phyloP scores from a whole-genome alignment of 345 rosid genomes.

The Populus simonii region DNA sequence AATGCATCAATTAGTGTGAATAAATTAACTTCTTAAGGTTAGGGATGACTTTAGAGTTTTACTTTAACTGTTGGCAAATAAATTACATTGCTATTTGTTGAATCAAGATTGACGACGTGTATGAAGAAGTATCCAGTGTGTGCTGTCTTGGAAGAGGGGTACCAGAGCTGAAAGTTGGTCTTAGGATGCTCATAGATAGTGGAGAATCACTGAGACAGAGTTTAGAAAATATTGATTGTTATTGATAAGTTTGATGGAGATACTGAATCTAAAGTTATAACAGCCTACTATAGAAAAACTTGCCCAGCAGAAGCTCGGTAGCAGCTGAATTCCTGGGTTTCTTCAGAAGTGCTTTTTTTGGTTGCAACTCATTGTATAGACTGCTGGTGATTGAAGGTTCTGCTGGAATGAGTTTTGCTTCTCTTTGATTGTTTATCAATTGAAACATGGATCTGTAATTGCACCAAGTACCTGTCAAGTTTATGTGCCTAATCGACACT shows the following conservation, averaged over 20 bases:
- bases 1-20: too few species aligned
- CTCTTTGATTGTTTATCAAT: neutral
- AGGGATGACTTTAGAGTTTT: neutral
- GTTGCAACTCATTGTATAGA: neutral
- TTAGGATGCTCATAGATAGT: slow-evolving; percentile 58
- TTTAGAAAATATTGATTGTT: slow-evolving; percentile 46
- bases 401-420: neutral
- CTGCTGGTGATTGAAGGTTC: neutral
- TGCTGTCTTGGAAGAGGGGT: slow-evolving; percentile 81
- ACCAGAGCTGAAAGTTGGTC: slow-evolving; percentile 71
- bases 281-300: neutral
- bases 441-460: neutral
- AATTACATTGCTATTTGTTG: neutral
- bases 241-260: neutral
- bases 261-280: neutral
- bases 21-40: neutral
- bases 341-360: neutral
- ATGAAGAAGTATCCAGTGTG: slow-evolving; percentile 64
- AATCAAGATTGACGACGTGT: slow-evolving; percentile 36
- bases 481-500: neutral
- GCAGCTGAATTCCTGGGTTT: neutral
- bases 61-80: neutral
- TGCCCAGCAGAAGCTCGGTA: neutral
- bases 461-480: neutral
- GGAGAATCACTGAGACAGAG: slow-evolving; percentile 38